Evolutionary conservation across 129 eudicot species (phyloP).

Genomic region (carrot (Daucus carota)): DH1_v3.0 NC_030385.2:31384501-31385000

Average conservation of each 20-base stretch:
- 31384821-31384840: conserved; percentile 1
- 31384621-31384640: conserved; percentile 25
- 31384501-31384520: conserved; percentile 23
- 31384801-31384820: conserved; percentile 1
- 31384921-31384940: background rate
- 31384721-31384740: conserved; percentile 1
- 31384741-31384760: background rate
- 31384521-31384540: conserved; percentile 14
- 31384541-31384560: conserved; percentile 18
- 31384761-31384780: background rate
- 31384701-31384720: background rate
- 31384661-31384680: conserved; percentile 4
- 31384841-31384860: background rate
- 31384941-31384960: background rate
- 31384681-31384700: background rate
- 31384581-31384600: conserved; percentile 15
- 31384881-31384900: background rate
- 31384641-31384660: conserved; percentile 12
- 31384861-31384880: background rate
- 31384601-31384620: conserved; percentile 26
- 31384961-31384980: conserved; percentile 82
- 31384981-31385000: conserved; percentile 62
- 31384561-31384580: background rate
- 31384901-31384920: background rate
- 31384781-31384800: conserved; percentile 1